These are phyloP conservation scores for Daldinia sp. DNA, from an alignment of 2,329 filamentous ascomycete species.

Conservation along the genomic window DNA sequence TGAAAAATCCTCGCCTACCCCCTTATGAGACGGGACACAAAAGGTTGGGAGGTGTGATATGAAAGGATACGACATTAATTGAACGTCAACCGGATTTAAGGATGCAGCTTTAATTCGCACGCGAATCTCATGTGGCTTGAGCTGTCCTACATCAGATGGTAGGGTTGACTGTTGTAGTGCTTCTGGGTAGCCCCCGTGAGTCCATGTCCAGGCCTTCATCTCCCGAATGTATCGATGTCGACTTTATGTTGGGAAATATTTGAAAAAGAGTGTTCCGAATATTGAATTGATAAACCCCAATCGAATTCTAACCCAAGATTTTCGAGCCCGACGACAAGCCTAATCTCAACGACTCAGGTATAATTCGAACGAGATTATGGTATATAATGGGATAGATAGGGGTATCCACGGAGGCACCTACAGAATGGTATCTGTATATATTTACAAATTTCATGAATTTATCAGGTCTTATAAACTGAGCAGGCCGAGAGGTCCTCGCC, in stretches of 20 bases:
- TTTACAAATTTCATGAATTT: too few species aligned
- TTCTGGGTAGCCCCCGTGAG: neutral
- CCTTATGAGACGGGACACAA: neutral
- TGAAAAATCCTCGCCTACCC: neutral
- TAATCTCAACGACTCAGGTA: too few species aligned
- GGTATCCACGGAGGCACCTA: too few species aligned
- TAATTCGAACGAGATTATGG: neutral
- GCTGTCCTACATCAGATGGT: neutral
- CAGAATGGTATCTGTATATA: too few species aligned
- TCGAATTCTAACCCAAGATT: too few species aligned
- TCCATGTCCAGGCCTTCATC: neutral
- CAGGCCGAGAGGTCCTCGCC: too few species aligned
- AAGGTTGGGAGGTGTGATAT: neutral
- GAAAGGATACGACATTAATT: neutral
- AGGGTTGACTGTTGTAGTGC: neutral
- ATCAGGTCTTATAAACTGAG: too few species aligned
- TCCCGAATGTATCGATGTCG: neutral
- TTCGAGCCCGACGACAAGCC: too few species aligned
- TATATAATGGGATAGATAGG: neutral
- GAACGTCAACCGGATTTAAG: neutral
- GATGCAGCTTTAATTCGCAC: neutral
- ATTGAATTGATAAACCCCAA: too few species aligned
- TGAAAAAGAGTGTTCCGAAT: neutral
- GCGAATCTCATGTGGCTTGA: neutral
- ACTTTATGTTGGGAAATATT: neutral